Percentiles rank a stretch among this genome's conserved stretches.
Conservation (phyloP, 805 yeast species). For the Candida mattraensis region DNA sequence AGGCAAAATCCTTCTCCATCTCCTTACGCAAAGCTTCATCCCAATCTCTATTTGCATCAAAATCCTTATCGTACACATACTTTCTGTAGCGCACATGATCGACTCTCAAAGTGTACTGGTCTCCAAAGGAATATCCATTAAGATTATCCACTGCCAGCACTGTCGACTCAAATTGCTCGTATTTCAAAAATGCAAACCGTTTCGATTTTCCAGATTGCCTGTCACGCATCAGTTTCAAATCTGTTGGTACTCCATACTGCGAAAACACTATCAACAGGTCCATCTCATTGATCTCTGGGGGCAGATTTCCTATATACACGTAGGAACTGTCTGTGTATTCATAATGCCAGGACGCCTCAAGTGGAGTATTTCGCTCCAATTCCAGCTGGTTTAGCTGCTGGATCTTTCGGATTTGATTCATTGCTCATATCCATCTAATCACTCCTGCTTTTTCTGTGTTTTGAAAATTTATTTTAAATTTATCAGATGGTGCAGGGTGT, state of each 20-base stretch:
- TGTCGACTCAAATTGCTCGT: constrained; percentile 77
- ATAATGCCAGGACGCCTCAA: constrained; percentile 83
- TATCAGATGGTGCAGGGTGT: no score
- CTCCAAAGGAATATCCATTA: constrained; percentile 51
- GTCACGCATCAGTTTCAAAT: constrained; percentile 68
- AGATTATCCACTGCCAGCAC: constrained; percentile 86
- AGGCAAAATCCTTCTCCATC: constrained; percentile 47
- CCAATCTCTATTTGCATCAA: constrained; percentile 42
- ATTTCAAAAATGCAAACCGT: constrained; percentile 82
- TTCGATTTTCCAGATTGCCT: constrained; percentile 60
- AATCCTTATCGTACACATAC: constrained; percentile 41
- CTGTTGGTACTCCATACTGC: constrained; percentile 86
- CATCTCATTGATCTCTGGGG: constrained; percentile 63
- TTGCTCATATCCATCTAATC: constrained; percentile 1
- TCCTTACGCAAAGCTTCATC: constrained; percentile 34
- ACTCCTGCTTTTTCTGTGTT: neutral
- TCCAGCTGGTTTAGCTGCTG: constrained; percentile 66
- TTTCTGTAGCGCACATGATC: constrained; percentile 71
- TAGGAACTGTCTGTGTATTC: constrained; percentile 78
- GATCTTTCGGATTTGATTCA: constrained; percentile 35
- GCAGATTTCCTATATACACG: constrained; percentile 73
- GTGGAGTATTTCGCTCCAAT: constrained; percentile 55
- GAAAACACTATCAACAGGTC: constrained; percentile 80
- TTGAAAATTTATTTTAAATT: no score
- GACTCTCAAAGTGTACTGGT: constrained; percentile 56